Evolutionary conservation across 2,329 filamentous ascomycete genomes (phyloP).

Genomic region (Tolypocladium pustulatum): DNA sequence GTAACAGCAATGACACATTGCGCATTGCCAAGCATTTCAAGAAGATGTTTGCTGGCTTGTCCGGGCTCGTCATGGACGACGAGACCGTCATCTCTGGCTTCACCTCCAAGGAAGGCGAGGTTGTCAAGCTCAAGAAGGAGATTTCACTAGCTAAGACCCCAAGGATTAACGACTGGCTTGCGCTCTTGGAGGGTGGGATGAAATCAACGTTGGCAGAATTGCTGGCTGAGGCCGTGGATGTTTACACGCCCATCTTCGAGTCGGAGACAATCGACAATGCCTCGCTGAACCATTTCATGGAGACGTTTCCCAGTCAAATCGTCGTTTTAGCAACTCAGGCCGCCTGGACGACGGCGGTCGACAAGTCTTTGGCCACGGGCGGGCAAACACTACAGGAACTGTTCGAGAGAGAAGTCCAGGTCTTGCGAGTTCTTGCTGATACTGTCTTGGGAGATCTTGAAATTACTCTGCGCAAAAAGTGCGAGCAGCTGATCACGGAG

Average conservation of each 20-base stretch:
- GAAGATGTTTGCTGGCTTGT: constrained; percentile 99
- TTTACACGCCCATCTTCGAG: constrained; percentile 70
- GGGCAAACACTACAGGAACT: constrained; percentile 60
- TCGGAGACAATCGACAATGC: constrained; percentile 58
- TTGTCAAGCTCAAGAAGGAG: constrained; percentile 76
- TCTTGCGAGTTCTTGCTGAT: constrained; percentile 75
- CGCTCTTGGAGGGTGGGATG: constrained; percentile 84
- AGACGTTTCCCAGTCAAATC: constrained; percentile 80
- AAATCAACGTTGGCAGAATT: constrained; percentile 87
- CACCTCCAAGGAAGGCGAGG: constrained; percentile 90
- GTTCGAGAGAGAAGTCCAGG: constrained; percentile 72
- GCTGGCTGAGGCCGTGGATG: constrained; percentile 72
- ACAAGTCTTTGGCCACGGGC: constrained; percentile 62
- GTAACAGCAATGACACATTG: constrained; percentile 94
- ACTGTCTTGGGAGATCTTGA: constrained; percentile 87
- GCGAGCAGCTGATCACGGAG: constrained; percentile 96
- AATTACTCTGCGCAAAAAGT: constrained; percentile 84
- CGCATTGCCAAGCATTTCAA: constrained; percentile 98
- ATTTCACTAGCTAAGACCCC: constrained; percentile 90
- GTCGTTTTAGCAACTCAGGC: constrained; percentile 90
- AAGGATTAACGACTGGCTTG: constrained; percentile 98
- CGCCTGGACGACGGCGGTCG: constrained; percentile 84
- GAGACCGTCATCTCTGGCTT: constrained; percentile 84
- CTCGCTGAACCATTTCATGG: constrained; percentile 71
- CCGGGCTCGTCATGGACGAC: constrained; percentile 82